These are phyloP conservation scores for Crucibulum laeve DNA, from an alignment of 768 basidiomycete species.

Conservation along the genomic window DNA sequence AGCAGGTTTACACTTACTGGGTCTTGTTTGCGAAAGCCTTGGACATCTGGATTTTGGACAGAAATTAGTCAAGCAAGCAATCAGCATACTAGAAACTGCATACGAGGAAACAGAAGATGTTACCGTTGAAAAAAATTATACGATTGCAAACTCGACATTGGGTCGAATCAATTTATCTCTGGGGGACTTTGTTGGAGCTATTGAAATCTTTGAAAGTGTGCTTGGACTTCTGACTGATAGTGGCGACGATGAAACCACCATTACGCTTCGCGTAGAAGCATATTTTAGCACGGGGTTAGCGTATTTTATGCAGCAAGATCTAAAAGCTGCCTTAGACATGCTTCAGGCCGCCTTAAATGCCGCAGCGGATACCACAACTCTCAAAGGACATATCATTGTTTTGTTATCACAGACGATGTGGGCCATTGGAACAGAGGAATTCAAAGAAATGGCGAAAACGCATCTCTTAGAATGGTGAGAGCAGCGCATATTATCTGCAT, in stretches of 20 bases:
- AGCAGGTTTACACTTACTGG: slow-evolving; percentile 77
- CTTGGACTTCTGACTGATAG: slow-evolving; percentile 68
- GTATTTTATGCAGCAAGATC: slow-evolving; percentile 57
- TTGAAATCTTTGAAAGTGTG: slow-evolving; percentile 68
- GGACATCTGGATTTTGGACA: slow-evolving; percentile 63
- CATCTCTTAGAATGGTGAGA: slow-evolving; percentile 80
- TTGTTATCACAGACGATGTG: slow-evolving; percentile 85
- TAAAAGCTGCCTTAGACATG: slow-evolving; percentile 55
- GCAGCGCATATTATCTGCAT: background rate
- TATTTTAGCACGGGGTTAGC: slow-evolving; percentile 73
- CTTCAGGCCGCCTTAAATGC: slow-evolving; percentile 67
- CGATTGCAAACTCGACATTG: slow-evolving; percentile 76
- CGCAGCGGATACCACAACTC: slow-evolving; percentile 38
- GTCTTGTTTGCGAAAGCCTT: slow-evolving; percentile 80
- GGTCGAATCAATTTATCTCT: slow-evolving; percentile 71
- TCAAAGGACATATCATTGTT: slow-evolving; percentile 69
- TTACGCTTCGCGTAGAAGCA: slow-evolving; percentile 53
- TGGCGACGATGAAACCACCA: slow-evolving; percentile 35
- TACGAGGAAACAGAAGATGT: slow-evolving; percentile 89
- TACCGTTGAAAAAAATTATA: slow-evolving; percentile 72
- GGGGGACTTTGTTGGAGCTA: slow-evolving; percentile 52
- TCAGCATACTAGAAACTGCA: slow-evolving; percentile 70
- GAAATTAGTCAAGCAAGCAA: slow-evolving; percentile 54
- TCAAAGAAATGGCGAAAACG: slow-evolving; percentile 70
- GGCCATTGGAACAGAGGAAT: slow-evolving; percentile 74